Evolutionary conservation across 768 basidiomycete genomes (phyloP).

Genomic region (Serendipita sp.): DNA sequence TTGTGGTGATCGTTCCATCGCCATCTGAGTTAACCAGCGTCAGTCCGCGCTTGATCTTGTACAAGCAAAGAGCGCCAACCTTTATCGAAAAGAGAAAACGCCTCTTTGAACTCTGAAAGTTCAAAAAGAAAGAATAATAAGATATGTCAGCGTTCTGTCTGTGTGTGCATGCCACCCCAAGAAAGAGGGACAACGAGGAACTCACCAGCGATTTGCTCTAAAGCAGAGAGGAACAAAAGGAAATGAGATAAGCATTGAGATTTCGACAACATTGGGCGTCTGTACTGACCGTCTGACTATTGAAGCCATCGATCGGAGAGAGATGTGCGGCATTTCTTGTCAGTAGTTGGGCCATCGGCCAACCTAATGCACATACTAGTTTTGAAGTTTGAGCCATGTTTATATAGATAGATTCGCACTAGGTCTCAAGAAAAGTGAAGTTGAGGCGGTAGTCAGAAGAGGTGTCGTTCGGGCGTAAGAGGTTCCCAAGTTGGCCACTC

Average conservation of each 20-base stretch:
- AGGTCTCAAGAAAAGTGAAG: no score
- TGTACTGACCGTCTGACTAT: not conserved
- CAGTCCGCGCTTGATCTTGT: not conserved
- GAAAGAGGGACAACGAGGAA: not conserved
- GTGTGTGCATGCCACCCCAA: not conserved
- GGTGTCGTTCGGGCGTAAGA: not conserved
- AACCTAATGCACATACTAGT: no score
- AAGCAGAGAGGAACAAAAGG: no score
- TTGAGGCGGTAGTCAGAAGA: no score
- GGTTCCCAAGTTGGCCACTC: not conserved
- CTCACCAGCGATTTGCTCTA: slow-evolving; percentile 2
- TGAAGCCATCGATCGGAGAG: not conserved
- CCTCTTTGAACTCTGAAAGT: slow-evolving; percentile 29
- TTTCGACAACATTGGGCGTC: not conserved
- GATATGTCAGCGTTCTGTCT: no score
- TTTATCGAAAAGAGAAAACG: slow-evolving; percentile 31
- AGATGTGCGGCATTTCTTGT: not conserved
- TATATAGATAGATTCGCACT: not conserved
- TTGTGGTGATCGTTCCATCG: slow-evolving; percentile 31
- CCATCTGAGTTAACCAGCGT: slow-evolving; percentile 19
- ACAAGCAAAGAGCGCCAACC: slow-evolving; percentile 13
- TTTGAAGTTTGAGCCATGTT: no score
- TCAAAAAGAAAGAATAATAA: not conserved
- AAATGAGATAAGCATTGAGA: no score
- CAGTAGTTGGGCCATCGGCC: no score